A percentile compares a stretch with the other conserved stretches of the same genome.
These are phyloP conservation scores for Curvularia sp. DNA, from an alignment of 2,329 filamentous ascomycete species.

Conservation along the genomic window DNA sequence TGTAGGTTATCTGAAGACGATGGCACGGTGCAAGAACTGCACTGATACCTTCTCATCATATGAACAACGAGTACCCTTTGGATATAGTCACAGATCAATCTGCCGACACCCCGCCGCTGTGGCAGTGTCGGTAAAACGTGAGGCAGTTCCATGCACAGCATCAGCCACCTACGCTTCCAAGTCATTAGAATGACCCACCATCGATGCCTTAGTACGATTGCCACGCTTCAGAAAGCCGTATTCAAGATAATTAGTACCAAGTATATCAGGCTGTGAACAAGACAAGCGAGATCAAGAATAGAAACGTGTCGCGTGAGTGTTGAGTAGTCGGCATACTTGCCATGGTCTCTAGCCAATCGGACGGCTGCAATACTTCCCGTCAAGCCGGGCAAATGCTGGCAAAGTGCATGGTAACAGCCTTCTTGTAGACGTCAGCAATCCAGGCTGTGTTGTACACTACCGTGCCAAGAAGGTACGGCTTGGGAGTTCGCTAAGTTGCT, in stretches of 20 bases:
- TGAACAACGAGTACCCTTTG: not conserved
- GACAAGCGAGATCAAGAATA: slow-evolving; percentile 14
- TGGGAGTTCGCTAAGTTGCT: slow-evolving; percentile 25
- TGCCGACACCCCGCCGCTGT: slow-evolving; percentile 8
- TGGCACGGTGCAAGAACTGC: not conserved
- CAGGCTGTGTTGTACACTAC: slow-evolving; percentile 32
- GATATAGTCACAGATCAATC: slow-evolving; percentile 2
- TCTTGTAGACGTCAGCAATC: slow-evolving; percentile 32
- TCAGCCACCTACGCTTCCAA: slow-evolving; percentile 5
- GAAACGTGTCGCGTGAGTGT: slow-evolving; percentile 26
- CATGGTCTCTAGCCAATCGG: slow-evolving; percentile 12
- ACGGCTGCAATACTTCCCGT: not conserved
- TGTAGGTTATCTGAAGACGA: not conserved
- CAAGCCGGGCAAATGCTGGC: not conserved
- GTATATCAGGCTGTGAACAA: not conserved
- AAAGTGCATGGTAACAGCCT: slow-evolving; percentile 3
- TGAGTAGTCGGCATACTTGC: not conserved
- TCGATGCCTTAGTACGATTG: not conserved
- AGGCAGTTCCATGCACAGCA: slow-evolving; percentile 13
- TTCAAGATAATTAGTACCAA: not conserved
- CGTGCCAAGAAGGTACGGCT: slow-evolving; percentile 30
- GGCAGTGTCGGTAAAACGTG: slow-evolving; percentile 21
- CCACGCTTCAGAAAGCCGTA: not conserved
- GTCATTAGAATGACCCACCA: slow-evolving; percentile 1
- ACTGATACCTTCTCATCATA: slow-evolving; percentile 3